Base-by-base conservation (phyloP, 1,284 basidiomycete genomes). In the Leccinum fuscescens region DNA sequence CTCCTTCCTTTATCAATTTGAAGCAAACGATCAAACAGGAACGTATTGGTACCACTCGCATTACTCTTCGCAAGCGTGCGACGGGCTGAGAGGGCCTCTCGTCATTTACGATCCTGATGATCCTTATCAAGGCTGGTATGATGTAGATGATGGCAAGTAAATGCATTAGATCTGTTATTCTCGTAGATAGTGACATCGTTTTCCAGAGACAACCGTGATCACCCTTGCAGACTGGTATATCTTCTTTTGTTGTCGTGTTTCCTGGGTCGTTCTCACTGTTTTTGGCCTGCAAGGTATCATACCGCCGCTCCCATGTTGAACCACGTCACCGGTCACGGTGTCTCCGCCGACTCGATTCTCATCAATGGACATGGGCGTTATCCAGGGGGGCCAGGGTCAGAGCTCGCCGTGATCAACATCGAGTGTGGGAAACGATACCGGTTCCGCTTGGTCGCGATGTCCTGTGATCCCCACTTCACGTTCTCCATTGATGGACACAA, bases 301-400 rank as follows among this genome's bases (percentile, higher is more conserved):
- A 58, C 65, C 5, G 49, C 33, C 4, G 29, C 63, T 37, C 63
- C 65, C 20, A 63, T 68, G 2, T 48, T 70, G 6, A 56, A 60
- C 54, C 54, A 62, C 56, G 57, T 72, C 37, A 53, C 66, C 35
- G 3, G 42, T 44, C 42, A 6, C 29, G 61, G 64, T 48, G 63
- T 63, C 35, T 64, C 39, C 24, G 59, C 71, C 1, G 62, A 64
- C 54, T 69, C 75, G 9, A 51, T 75, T 2, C 67, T 83, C 17
- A 77, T 86, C 66, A 85, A 86, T 57, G 83, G 84, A 1, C 64
- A 70, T 31, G 83, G 82, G 6, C 72, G 78, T 9, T 82, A 69
- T 46, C 60, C 63, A 12, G 67, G 66, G 3, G 80, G 79, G 6
- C 75, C 79, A 1, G 63, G 67, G 3, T 51, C 50, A 31, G 15